A percentile compares a stretch with the other conserved stretches of the same genome.
These are phyloP conservation scores for Aspergillus persii DNA, from an alignment of 2,329 filamentous ascomycete genomes.

Conservation along the genomic window DNA sequence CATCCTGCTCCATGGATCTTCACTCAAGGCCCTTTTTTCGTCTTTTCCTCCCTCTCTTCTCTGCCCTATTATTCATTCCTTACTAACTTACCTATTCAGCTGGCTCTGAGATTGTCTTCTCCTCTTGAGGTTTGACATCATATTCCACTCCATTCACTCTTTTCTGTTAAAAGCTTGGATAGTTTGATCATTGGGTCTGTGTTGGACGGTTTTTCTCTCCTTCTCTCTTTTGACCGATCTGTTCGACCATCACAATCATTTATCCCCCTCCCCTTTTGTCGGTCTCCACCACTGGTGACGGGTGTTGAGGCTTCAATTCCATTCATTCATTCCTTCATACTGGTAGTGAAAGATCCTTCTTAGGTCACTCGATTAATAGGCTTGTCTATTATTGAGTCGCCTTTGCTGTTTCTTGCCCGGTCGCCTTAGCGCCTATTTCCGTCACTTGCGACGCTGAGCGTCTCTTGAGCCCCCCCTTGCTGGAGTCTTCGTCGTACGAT, in stretches of 20 bases:
- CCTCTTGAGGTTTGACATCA: background rate
- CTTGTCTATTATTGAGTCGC: background rate
- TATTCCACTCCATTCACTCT: background rate
- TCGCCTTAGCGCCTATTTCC: background rate
- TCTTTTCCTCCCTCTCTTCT: slow-evolving; percentile 5
- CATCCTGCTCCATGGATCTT: slow-evolving; percentile 12
- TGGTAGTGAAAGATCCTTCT: background rate
- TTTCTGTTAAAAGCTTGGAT: background rate
- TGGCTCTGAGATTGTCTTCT: slow-evolving; percentile 12
- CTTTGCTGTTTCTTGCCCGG: background rate
- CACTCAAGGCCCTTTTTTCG: slow-evolving; percentile 9
- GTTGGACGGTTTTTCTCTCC: background rate
- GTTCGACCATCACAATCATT: background rate
- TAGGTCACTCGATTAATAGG: background rate
- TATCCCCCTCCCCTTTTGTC: background rate
- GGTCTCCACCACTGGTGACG: background rate
- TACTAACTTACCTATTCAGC: slow-evolving; percentile 8
- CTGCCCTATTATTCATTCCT: slow-evolving; percentile 4
- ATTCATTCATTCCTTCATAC: background rate
- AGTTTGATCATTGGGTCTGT: background rate
- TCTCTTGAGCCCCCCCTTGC: slow-evolving; percentile 8
- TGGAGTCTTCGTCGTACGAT: slow-evolving; percentile 8
- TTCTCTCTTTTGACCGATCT: background rate
- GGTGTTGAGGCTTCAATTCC: background rate
- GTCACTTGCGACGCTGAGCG: slow-evolving; percentile 14